Percentiles rank a stretch among this genome's conserved stretches.
Conservation (phyloP, 257 asterid species). For the Ajuga chamaepitys region DNA sequence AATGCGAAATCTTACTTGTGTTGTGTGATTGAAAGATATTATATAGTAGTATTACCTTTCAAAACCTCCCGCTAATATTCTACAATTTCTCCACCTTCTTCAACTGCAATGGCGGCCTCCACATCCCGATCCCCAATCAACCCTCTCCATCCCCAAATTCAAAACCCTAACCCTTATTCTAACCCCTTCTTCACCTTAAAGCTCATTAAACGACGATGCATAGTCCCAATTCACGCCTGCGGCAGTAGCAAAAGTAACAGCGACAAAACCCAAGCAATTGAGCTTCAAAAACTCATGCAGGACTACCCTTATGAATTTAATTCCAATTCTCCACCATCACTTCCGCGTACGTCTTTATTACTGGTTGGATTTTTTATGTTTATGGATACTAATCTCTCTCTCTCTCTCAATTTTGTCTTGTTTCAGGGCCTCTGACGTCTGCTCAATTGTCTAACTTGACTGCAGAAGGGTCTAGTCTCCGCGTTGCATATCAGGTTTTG, state of each 20-base stretch:
- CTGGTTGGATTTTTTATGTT: neutral
- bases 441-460: slow-evolving; percentile 61
- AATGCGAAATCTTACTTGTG: too few relatives aligned
- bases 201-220: slow-evolving; percentile 32
- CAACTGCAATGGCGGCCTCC: slow-evolving; percentile 39
- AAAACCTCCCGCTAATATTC: slow-evolving; percentile 4
- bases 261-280: slow-evolving; percentile 41
- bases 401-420: neutral
- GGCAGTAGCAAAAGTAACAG: slow-evolving; percentile 9
- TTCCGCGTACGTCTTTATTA: slow-evolving; percentile 44
- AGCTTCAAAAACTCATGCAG: slow-evolving; percentile 45
- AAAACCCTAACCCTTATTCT: slow-evolving; percentile 25
- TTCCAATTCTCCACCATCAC: slow-evolving; percentile 55
- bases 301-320: slow-evolving; percentile 34
- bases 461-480: slow-evolving; percentile 76
- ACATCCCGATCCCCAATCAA: slow-evolving; percentile 30
- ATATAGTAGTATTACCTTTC: neutral
- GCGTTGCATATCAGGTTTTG: slow-evolving; percentile 96
- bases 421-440: slow-evolving; percentile 83
- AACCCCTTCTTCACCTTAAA: slow-evolving; percentile 13
- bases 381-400: neutral
- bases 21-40: too few relatives aligned
- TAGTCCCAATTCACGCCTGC: slow-evolving; percentile 30
- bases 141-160: slow-evolving; percentile 13
- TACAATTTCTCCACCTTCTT: neutral